Conservation (phyloP, 2,329 filamentous ascomycete species). For the Akanthomyces lecanii region DNA sequence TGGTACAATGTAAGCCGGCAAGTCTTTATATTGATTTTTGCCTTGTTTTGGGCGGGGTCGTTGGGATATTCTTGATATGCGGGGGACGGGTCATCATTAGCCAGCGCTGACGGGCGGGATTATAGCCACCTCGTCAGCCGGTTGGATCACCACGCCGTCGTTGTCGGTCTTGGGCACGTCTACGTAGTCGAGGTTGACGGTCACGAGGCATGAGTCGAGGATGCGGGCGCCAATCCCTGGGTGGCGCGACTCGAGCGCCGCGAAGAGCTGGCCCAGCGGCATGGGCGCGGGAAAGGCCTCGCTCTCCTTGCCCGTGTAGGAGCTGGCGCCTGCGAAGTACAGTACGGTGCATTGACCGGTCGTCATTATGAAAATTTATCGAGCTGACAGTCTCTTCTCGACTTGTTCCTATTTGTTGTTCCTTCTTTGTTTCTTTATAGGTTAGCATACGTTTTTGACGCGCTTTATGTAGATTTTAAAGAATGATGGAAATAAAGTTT, state of each 20-base stretch:
- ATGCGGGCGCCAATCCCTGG: slow-evolving; percentile 65
- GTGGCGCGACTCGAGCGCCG: slow-evolving; percentile 64
- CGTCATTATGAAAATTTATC: slow-evolving; percentile 27
- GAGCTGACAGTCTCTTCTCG: neutral
- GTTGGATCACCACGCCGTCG: slow-evolving; percentile 52
- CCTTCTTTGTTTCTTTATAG: neutral
- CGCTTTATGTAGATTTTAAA: neutral
- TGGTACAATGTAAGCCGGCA: neutral
- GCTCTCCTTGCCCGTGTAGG: slow-evolving; percentile 63
- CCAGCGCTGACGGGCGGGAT: slow-evolving; percentile 87
- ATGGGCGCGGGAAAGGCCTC: slow-evolving; percentile 66
- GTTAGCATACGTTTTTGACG: slow-evolving; percentile 22
- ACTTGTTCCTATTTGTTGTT: neutral
- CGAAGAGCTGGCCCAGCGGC: slow-evolving; percentile 58
- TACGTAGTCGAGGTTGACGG: slow-evolving; percentile 77
- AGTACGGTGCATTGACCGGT: slow-evolving; percentile 70
- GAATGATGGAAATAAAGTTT: slow-evolving; percentile 21
- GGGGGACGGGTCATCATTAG: slow-evolving; percentile 34
- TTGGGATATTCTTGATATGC: too few species aligned
- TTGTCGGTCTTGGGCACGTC: slow-evolving; percentile 53
- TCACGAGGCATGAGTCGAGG: slow-evolving; percentile 69
- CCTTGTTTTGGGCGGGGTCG: neutral
- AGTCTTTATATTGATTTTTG: neutral
- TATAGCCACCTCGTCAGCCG: slow-evolving; percentile 79
- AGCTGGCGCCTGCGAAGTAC: slow-evolving; percentile 74